A percentile compares a stretch with the other conserved stretches of the same genome.
phyloP scores from a whole-genome alignment of 345 rosid species.

The Sisymbrium irio region DNA sequence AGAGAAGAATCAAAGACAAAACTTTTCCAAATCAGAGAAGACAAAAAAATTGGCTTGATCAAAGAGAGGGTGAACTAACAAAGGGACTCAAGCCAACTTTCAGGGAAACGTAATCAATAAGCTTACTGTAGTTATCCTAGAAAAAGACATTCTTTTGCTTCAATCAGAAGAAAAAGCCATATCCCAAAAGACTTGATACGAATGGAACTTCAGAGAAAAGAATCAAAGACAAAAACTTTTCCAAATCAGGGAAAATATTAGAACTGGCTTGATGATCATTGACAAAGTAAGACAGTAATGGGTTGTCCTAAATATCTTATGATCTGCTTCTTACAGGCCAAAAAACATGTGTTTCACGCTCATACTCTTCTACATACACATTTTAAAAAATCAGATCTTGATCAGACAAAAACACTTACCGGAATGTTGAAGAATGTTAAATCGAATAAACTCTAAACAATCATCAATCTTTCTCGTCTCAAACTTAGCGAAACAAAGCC shows the following conservation, averaged over 20 bases:
- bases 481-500: slow-evolving; percentile 76
- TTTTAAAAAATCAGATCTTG: not conserved
- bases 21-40: not conserved
- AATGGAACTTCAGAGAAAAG: not conserved
- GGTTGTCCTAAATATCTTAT: not conserved
- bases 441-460: slow-evolving; percentile 70
- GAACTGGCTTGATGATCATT: not conserved
- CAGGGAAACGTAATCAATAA: not conserved
- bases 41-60: not conserved
- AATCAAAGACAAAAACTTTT: not conserved
- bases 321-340: not conserved
- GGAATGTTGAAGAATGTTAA: slow-evolving; percentile 52
- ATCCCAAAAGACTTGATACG: not conserved
- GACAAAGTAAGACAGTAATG: not conserved
- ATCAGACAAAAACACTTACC: slow-evolving; percentile 37
- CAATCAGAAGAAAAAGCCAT: not conserved
- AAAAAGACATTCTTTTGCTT: not conserved
- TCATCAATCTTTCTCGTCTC: slow-evolving; percentile 84
- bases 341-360: not conserved
- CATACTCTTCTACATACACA: not conserved
- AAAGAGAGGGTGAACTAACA: not conserved
- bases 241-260: too few relatives aligned
- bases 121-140: not conserved
- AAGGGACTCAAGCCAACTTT: not conserved
- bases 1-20: not conserved